Percentiles rank a stretch among this genome's conserved stretches.
Conservation (phyloP, 306 rosid species). For the Cicer bijugum region DNA sequence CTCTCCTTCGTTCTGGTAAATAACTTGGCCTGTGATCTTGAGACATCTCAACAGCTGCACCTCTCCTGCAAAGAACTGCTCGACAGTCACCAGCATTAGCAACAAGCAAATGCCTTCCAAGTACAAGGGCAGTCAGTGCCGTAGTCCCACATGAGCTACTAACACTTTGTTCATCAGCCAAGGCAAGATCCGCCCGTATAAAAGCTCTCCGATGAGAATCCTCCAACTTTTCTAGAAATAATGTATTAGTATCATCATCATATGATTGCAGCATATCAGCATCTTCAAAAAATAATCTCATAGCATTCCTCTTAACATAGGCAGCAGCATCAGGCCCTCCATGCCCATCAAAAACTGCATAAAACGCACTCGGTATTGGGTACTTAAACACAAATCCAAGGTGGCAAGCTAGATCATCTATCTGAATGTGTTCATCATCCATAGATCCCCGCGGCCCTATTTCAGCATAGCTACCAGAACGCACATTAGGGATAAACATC, state of each 20-base stretch:
- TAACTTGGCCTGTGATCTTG: conserved; percentile 72
- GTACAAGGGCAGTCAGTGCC: conserved; percentile 81
- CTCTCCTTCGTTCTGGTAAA: conserved; percentile 67
- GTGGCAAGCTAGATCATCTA: conserved; percentile 79
- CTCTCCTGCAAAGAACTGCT: conserved; percentile 90
- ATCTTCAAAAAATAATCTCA: conserved; percentile 82
- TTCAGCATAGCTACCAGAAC: conserved; percentile 77
- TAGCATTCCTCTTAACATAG: conserved; percentile 75
- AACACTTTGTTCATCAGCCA: conserved; percentile 69
- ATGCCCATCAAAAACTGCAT: conserved; percentile 94
- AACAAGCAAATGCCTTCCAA: conserved; percentile 80
- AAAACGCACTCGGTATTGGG: conserved; percentile 70
- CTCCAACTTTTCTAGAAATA: conserved; percentile 66
- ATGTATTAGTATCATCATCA: conserved; percentile 57
- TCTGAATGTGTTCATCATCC: conserved; percentile 87
- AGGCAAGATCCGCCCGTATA: conserved; percentile 75
- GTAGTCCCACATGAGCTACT: conserved; percentile 84
- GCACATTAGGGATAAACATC: conserved; percentile 65
- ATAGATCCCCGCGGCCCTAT: conserved; percentile 74
- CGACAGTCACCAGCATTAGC: conserved; percentile 98
- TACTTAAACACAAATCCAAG: conserved; percentile 60
- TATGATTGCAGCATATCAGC: conserved; percentile 58
- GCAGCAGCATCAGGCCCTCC: conserved; percentile 93
- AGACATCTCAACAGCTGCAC: conserved; percentile 80
- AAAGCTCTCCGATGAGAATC: conserved; percentile 77